Conservation (phyloP, 2,329 filamentous ascomycete genomes). For the Stagonosporopsis cucurbitacearum region DNA sequence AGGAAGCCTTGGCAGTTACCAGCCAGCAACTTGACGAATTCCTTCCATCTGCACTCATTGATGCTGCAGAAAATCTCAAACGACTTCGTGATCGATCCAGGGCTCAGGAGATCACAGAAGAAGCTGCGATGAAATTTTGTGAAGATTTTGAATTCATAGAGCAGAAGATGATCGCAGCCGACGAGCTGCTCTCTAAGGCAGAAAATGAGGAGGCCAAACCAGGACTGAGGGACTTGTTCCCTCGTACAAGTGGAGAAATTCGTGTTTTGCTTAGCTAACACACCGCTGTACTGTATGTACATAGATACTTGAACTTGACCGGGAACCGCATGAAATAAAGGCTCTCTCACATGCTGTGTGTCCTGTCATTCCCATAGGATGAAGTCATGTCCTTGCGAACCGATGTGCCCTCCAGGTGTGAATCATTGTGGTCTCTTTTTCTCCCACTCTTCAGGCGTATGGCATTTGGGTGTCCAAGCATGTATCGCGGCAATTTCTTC, state of each 20-base stretch:
- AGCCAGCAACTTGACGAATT: slow-evolving; percentile 87
- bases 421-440: slow-evolving; percentile 60
- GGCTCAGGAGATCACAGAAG: slow-evolving; percentile 77
- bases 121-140: slow-evolving; percentile 84
- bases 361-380: not conserved
- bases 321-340: not conserved
- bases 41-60: slow-evolving; percentile 89
- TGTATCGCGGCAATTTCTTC: slow-evolving; percentile 89
- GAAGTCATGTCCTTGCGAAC: not conserved
- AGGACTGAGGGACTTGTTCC: slow-evolving; percentile 63
- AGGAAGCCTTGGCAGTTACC: slow-evolving; percentile 66
- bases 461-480: slow-evolving; percentile 93
- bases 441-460: slow-evolving; percentile 89
- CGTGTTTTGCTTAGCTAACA: slow-evolving; percentile 66
- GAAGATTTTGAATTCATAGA: slow-evolving; percentile 79
- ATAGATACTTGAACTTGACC: not conserved
- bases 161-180: slow-evolving; percentile 63
- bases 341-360: not conserved
- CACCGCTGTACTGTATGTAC: not conserved
- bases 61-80: slow-evolving; percentile 82
- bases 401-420: not conserved
- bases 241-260: slow-evolving; percentile 69
- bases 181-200: slow-evolving; percentile 56
- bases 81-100: slow-evolving; percentile 74
- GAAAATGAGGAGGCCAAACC: slow-evolving; percentile 47